Evolutionary conservation across 2,329 filamentous ascomycete genomes (phyloP).

Genomic region (Fusarium humuli): DNA sequence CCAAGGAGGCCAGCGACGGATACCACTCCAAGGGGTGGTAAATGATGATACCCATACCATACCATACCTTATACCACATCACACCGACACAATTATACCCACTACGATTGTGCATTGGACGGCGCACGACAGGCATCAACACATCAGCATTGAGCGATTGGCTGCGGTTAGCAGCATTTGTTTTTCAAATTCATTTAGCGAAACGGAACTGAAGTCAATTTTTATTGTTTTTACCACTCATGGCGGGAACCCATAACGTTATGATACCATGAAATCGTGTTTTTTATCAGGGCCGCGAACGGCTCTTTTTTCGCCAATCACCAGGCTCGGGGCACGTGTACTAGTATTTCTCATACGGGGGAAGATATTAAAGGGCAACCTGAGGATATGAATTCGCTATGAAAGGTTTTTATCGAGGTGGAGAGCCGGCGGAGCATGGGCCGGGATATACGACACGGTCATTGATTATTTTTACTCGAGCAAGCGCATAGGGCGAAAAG

Average conservation of each 20-base stretch:
- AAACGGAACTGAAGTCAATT: slow-evolving; percentile 27
- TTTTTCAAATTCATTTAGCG: slow-evolving; percentile 39
- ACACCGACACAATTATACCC: slow-evolving; percentile 38
- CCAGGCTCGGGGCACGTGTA: slow-evolving; percentile 45
- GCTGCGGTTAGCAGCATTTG: slow-evolving; percentile 43
- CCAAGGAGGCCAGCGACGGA: slow-evolving; percentile 73
- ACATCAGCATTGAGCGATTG: slow-evolving; percentile 47
- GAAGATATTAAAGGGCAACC: slow-evolving; percentile 45
- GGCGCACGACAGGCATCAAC: slow-evolving; percentile 48
- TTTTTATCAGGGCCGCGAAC: slow-evolving; percentile 35
- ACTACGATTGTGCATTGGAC: slow-evolving; percentile 46
- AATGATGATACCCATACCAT: slow-evolving; percentile 39
- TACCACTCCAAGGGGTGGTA: slow-evolving; percentile 60
- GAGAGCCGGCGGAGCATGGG: slow-evolving; percentile 13
- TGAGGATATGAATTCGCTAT: slow-evolving; percentile 37
- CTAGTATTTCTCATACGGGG: slow-evolving; percentile 38
- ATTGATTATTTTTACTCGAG: slow-evolving; percentile 25
- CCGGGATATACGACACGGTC: slow-evolving; percentile 14
- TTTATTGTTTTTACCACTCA: slow-evolving; percentile 38
- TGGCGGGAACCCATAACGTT: slow-evolving; percentile 42
- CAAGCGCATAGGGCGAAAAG: slow-evolving; percentile 30
- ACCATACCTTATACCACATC: slow-evolving; percentile 20
- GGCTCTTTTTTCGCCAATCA: slow-evolving; percentile 37
- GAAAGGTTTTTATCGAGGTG: slow-evolving; percentile 4
- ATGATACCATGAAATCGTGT: slow-evolving; percentile 50